These are phyloP conservation scores for Suhomyces coccinellae DNA, from an alignment of 1,139 yeast genomes.

Conservation along the genomic window DNA sequence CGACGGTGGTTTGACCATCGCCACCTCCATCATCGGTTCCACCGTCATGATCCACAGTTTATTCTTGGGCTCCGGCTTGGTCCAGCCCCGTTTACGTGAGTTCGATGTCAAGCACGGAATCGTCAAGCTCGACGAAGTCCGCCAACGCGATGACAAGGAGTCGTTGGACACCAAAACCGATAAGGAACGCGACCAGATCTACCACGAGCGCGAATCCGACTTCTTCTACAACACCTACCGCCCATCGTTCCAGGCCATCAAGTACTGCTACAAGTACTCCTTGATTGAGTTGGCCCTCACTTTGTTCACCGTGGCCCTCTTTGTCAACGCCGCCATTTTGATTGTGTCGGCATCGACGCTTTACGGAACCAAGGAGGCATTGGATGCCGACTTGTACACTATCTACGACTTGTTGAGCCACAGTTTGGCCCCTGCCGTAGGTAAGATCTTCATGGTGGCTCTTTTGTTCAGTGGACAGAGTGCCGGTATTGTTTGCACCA, in stretches of 20 bases:
- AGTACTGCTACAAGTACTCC: conserved; percentile 64
- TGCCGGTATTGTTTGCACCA: conserved; percentile 80
- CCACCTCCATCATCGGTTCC: conserved; percentile 78
- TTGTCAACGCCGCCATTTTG: conserved; percentile 72
- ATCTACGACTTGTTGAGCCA: conserved; percentile 62
- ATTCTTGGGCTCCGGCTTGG: conserved; percentile 73
- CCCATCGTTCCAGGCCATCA: conserved; percentile 67
- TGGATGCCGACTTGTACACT: conserved; percentile 73
- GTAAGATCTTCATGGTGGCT: conserved; percentile 70
- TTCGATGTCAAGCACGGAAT: conserved; percentile 52
- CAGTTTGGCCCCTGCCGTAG: conserved; percentile 69
- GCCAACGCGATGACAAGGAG: conserved; percentile 1
- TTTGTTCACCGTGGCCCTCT: conserved; percentile 67
- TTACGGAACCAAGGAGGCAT: conserved; percentile 59
- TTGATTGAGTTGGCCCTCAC: conserved; percentile 66
- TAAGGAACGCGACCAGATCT: conserved; percentile 14
- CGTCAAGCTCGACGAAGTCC: conserved; percentile 28
- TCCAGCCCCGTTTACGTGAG: conserved; percentile 68
- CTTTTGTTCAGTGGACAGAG: conserved; percentile 76
- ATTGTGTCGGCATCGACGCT: conserved; percentile 74
- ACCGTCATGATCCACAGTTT: conserved; percentile 84
- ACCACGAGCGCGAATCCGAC: conserved; percentile 15
- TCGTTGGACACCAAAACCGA: conserved; percentile 11
- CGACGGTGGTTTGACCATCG: conserved; percentile 66
- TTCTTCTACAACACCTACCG: conserved; percentile 43